phyloP scores from a whole-genome alignment of 75 land plant genomes.

The Sequoia sempervirens region DNA sequence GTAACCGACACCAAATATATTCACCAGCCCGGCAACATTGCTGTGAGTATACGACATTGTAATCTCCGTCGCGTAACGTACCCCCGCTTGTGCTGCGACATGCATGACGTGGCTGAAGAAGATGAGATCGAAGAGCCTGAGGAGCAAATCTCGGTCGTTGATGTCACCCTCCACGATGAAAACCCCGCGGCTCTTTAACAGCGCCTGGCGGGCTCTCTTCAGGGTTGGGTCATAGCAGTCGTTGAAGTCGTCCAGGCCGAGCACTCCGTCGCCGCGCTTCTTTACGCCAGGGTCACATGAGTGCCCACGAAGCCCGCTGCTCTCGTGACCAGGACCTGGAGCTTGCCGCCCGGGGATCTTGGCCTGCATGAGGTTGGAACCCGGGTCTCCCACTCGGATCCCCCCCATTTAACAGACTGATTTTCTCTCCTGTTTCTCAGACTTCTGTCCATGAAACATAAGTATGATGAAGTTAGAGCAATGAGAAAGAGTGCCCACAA shows the following conservation, averaged over 20 bases:
- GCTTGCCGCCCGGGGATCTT: conserved; percentile 7
- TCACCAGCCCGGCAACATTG: conserved; percentile 73
- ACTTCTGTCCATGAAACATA: conserved; percentile 39
- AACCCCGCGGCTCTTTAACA: conserved; percentile 31
- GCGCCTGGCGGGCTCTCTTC: conserved; percentile 38
- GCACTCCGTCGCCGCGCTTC: conserved; percentile 77
- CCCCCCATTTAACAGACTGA: conserved; percentile 30
- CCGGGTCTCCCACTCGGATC: conserved; percentile 39
- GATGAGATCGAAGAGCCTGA: conserved; percentile 58
- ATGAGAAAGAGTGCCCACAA: conserved; percentile 20
- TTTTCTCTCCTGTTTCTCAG: conserved; percentile 16
- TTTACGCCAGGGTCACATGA: conserved; percentile 69
- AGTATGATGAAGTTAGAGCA: conserved; percentile 47
- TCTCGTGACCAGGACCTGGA: conserved; percentile 70
- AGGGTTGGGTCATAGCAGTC: conserved; percentile 65
- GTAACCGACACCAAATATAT: conserved; percentile 70
- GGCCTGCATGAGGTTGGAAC: conserved; percentile 33
- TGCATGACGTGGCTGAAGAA: conserved; percentile 83
- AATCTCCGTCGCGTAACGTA: conserved; percentile 70
- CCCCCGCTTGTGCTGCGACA: conserved; percentile 76
- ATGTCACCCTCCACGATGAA: conserved; percentile 73
- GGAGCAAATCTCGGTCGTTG: conserved; percentile 46
- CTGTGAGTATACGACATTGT: conserved; percentile 66
- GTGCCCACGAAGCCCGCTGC: conserved; percentile 79
- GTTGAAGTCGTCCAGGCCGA: conserved; percentile 82